Conservation (phyloP, 1,284 basidiomycete genomes). For the Marasmius oreades region DNA sequence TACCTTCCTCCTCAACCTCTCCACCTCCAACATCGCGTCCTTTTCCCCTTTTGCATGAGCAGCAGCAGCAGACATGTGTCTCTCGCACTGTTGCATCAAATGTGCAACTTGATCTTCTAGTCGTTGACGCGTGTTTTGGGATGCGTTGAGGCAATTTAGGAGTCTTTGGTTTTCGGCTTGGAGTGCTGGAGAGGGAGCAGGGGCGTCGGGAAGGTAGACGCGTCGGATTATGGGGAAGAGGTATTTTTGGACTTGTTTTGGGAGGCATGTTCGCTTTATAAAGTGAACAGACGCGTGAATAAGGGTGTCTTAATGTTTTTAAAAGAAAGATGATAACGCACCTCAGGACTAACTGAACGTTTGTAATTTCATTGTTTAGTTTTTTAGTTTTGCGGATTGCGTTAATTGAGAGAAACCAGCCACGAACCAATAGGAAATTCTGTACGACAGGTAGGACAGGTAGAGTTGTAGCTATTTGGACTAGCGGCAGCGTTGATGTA, state of each 20-base stretch:
- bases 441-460: constrained; percentile 15
- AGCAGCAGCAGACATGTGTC: constrained; percentile 7
- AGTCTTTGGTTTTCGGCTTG: constrained; percentile 5
- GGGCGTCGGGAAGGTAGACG: constrained; percentile 11
- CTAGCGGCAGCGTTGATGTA: constrained; percentile 5
- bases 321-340: not conserved
- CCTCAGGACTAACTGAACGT: constrained; percentile 16
- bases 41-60: constrained; percentile 14
- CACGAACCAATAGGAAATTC: constrained; percentile 14
- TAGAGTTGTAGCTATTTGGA: constrained; percentile 9
- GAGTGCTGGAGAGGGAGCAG: not conserved
- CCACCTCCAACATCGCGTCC: constrained; percentile 9
- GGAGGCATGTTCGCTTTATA: constrained; percentile 12
- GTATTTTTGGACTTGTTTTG: constrained; percentile 14
- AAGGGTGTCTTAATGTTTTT: not conserved
- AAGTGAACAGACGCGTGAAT: not conserved
- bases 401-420: not conserved
- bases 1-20: constrained; percentile 2
- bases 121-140: not conserved
- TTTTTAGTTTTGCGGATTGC: too few relatives aligned
- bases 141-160: constrained; percentile 3
- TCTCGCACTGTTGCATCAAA: constrained; percentile 14
- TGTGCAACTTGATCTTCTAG: constrained; percentile 7
- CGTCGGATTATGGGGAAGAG: constrained; percentile 14
- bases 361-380: too few relatives aligned